Evolutionary conservation across 208 protist genomes (phyloP), one percentile per base, ranked within the genome.

Genomic region (Angomonas deanei): DNA sequence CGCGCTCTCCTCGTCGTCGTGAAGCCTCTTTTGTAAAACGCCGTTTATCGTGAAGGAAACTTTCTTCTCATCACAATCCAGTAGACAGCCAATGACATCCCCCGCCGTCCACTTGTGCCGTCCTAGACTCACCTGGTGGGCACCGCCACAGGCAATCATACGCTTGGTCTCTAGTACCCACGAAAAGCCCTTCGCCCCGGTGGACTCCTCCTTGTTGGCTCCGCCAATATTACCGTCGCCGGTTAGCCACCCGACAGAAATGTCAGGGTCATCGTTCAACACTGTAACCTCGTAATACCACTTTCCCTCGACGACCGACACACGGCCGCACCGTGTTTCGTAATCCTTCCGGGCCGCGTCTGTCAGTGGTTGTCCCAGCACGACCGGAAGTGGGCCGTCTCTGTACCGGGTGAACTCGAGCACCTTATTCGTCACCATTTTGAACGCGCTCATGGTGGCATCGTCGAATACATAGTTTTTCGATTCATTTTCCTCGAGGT

Each of bases 271-370:
- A 1, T 60, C 68, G 8, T 68, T 73, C 6, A 58, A 31, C 34
- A 93, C 31, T 1, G 77, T 61, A 24, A 93, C 78, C 65, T 97
- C 92, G 61, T 87, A 97, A 76, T 97, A 97, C 92, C 92, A 97
- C 33, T 72, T 60, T 2, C 92, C 92, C 2, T 54, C 39, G 11
- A 64, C 70, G n/a, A 95, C 84, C 27, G 64, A 71, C n/a, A 93
- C 91, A 31, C 61, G 90, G 50, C 76, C 64, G 36, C 80, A 85
- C 1, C 80, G 60, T 36, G 70, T 69, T n/a, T 89, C 78, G 5
- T 84, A 50, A 68, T 68, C 0, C 64, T n/a, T n/a, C n/a, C n/a
- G n/a, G n/a, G n/a, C n/a, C n/a, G n/a, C n/a, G n/a, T n/a, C n/a
- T n/a, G n/a, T n/a, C n/a, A n/a, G n/a, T n/a, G n/a, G 27, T 57